A percentile compares a stretch with the other conserved stretches of the same genome.
Evolutionary conservation across 148 eudicot species (phyloP).

Genomic region (Chenopodium album): DNA sequence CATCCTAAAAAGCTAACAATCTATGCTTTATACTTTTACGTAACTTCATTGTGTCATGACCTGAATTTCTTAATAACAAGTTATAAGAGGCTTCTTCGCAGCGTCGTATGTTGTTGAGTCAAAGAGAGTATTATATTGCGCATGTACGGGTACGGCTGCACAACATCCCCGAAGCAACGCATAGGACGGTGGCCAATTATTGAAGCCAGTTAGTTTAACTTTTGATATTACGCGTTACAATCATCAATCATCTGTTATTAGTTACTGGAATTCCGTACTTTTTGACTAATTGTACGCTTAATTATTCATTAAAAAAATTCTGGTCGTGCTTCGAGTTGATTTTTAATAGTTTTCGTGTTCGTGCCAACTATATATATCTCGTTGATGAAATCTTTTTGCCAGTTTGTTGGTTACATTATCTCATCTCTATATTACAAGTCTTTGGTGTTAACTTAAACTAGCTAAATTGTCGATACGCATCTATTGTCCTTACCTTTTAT

Average conservation of each 20-base stretch:
- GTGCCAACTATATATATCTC: neutral
- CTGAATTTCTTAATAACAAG: neutral
- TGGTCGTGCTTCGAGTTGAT: too few relatives aligned
- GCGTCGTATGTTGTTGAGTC: neutral
- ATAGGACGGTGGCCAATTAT: constrained; percentile 1
- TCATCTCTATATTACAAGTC: too few relatives aligned
- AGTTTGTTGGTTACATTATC: neutral
- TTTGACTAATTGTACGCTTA: constrained; percentile 5
- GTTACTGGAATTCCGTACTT: neutral
- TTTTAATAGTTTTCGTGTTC: neutral
- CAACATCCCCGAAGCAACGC: constrained; percentile 5
- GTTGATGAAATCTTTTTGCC: neutral
- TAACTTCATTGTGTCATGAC: neutral
- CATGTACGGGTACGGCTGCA: neutral
- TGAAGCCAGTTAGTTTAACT: neutral
- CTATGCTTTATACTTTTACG: neutral
- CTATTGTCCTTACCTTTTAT: too few relatives aligned
- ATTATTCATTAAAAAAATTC: constrained; percentile 7
- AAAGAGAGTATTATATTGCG: neutral
- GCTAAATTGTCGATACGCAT: too few relatives aligned
- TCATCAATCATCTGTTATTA: constrained; percentile 3
- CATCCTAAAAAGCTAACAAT: too few relatives aligned
- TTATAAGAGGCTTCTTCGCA: neutral
- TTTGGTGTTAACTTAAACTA: too few relatives aligned
- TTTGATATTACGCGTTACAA: neutral